Evolutionary conservation across 805 yeast genomes (phyloP).

Genomic region (Lipomyces mesembrius): DNA sequence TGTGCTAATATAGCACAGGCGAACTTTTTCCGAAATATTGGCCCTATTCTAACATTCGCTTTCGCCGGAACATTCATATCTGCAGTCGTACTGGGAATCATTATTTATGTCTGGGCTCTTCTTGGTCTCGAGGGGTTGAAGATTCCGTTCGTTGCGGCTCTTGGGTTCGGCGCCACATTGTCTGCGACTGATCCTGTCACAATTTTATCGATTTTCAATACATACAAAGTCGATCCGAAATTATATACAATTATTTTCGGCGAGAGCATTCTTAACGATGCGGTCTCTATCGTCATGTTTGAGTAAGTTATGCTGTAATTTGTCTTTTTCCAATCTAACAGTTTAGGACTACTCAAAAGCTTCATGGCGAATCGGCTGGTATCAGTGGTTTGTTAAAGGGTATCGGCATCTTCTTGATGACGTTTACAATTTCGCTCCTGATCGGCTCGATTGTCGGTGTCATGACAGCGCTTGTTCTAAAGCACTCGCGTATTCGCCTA

Average conservation of each 20-base stretch:
- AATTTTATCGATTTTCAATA: constrained; percentile 91
- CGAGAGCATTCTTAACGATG: constrained; percentile 92
- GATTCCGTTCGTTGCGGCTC: constrained; percentile 91
- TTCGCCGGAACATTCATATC: constrained; percentile 96
- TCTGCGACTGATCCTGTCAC: constrained; percentile 99
- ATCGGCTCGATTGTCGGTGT: constrained; percentile 90
- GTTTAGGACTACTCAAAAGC: constrained; percentile 79
- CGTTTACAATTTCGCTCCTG: constrained; percentile 85
- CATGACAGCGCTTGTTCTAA: constrained; percentile 82
- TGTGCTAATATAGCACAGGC: constrained; percentile 51
- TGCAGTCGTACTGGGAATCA: constrained; percentile 84
- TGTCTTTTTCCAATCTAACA: neutral
- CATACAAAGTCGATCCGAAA: constrained; percentile 97
- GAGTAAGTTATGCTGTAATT: constrained; percentile 49
- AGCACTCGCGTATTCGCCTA: constrained; percentile 90
- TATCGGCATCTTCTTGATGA: constrained; percentile 88
- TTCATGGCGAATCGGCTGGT: constrained; percentile 82
- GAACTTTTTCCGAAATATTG: constrained; percentile 89
- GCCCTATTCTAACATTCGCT: constrained; percentile 89
- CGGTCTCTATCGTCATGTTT: constrained; percentile 98
- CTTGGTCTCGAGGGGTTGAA: constrained; percentile 86
- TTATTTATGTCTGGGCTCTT: constrained; percentile 86
- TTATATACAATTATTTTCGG: constrained; percentile 96
- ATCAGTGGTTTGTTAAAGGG: constrained; percentile 87
- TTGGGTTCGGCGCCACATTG: constrained; percentile 95